Evolutionary conservation across 805 yeast species (phyloP).

Genomic region (Metschnikowia rubicola): DNA sequence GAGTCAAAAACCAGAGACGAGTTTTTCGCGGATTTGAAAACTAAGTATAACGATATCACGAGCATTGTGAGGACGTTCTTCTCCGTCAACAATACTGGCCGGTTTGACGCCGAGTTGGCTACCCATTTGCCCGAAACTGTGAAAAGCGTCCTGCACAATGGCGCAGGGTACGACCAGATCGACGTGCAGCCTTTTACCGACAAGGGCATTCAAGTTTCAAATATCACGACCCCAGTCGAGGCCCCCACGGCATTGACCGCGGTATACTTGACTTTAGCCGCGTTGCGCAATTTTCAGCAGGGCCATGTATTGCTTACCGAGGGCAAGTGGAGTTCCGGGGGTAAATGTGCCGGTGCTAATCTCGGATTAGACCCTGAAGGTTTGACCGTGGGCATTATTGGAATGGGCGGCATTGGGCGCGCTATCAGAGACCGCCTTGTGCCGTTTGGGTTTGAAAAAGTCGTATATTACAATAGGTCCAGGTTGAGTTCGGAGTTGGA

Average conservation of each 20-base stretch:
- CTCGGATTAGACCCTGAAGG: conserved; percentile 76
- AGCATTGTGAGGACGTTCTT: conserved; percentile 52
- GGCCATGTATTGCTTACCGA: conserved; percentile 50
- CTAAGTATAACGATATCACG: conserved; percentile 42
- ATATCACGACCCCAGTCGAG: conserved; percentile 64
- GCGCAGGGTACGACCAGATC: conserved; percentile 77
- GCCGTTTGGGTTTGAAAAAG: conserved; percentile 73
- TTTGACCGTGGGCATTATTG: conserved; percentile 73
- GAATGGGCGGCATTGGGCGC: conserved; percentile 89
- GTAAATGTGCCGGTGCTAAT: conserved; percentile 48
- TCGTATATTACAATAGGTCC: conserved; percentile 69
- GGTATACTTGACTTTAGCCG: conserved; percentile 57
- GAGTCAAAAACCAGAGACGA: conserved; percentile 35
- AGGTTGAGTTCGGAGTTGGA: conserved; percentile 60
- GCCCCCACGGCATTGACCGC: conserved; percentile 72
- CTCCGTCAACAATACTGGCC: conserved; percentile 52
- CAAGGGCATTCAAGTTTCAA: conserved; percentile 59
- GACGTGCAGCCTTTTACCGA: conserved; percentile 52
- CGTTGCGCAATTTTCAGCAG: conserved; percentile 62
- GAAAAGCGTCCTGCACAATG: conserved; percentile 54
- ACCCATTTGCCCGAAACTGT: conserved; percentile 52
- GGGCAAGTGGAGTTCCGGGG: conserved; percentile 57
- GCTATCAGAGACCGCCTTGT: conserved; percentile 66
- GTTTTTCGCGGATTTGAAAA: conserved; percentile 41
- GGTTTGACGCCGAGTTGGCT: conserved; percentile 61